Evolutionary conservation across 805 yeast genomes (phyloP).

Genomic region (Yarrowia divulgata): DNA sequence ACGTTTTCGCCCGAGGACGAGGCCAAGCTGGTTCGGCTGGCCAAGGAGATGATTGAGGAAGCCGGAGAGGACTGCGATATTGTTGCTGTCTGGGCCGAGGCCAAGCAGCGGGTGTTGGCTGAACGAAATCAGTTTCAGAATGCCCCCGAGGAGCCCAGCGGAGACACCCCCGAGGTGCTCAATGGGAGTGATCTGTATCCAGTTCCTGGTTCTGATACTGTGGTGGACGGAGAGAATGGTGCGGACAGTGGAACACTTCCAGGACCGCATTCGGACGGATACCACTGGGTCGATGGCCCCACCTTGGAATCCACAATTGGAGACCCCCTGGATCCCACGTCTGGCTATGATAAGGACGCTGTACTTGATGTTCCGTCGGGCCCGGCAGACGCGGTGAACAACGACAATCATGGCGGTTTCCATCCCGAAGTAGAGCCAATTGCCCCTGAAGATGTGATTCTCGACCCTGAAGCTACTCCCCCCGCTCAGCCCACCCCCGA

Average conservation of each 20-base stretch:
- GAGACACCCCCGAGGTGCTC: conserved; percentile 20
- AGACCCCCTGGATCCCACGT: conserved; percentile 29
- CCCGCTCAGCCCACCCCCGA: background rate
- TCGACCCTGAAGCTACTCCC: conserved; percentile 2
- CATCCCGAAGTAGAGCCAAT: conserved; percentile 13
- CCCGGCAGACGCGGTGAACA: background rate
- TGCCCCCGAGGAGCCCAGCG: conserved; percentile 15
- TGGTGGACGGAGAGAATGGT: conserved; percentile 27
- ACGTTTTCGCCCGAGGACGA: conserved; percentile 27
- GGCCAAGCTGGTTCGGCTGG: conserved; percentile 16
- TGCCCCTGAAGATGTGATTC: background rate
- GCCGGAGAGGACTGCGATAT: conserved; percentile 17
- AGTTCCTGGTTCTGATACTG: conserved; percentile 24
- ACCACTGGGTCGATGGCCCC: conserved; percentile 14
- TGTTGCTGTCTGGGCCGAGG: conserved; percentile 2
- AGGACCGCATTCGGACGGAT: background rate
- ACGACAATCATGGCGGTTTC: background rate
- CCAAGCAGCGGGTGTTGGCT: conserved; percentile 18
- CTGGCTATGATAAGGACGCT: conserved; percentile 27
- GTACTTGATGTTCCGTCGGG: conserved; percentile 14
- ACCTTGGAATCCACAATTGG: conserved; percentile 21
- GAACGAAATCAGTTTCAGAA: background rate
- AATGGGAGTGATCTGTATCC: conserved; percentile 32
- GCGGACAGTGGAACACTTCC: conserved; percentile 20
- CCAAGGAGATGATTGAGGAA: conserved; percentile 8